Conservation (phyloP, 2,329 filamentous ascomycete species). For the Exserohilum rostratum region DNA sequence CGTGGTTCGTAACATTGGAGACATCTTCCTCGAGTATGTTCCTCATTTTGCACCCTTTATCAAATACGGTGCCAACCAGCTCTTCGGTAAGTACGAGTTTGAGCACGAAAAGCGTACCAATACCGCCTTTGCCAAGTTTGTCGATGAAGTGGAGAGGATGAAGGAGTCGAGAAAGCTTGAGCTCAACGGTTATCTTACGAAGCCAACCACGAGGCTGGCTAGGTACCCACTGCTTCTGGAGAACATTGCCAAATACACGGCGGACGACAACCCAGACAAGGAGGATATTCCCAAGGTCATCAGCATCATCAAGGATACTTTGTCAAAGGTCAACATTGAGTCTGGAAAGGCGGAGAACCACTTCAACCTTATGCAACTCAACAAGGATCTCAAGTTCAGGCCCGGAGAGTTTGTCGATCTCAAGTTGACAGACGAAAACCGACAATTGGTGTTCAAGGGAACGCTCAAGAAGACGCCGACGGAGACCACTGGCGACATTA, state of each 20-base stretch:
- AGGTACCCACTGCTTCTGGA: conserved; percentile 92
- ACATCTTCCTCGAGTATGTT: conserved; percentile 91
- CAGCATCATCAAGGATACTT: conserved; percentile 81
- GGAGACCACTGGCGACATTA: conserved; percentile 81
- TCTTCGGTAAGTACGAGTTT: conserved; percentile 97
- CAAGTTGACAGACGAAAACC: conserved; percentile 89
- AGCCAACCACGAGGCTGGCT: conserved; percentile 92
- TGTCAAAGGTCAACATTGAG: conserved; percentile 89
- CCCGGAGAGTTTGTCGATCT: conserved; percentile 90
- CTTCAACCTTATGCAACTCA: conserved; percentile 91
- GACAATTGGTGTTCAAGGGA: conserved; percentile 93
- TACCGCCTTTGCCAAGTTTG: conserved; percentile 83
- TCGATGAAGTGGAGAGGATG: conserved; percentile 92
- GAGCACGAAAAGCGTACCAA: conserved; percentile 93
- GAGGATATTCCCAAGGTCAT: conserved; percentile 91
- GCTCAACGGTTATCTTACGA: conserved; percentile 95
- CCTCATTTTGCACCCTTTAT: conserved; percentile 96
- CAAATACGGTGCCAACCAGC: conserved; percentile 90
- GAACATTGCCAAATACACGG: conserved; percentile 88
- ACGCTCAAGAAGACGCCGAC: conserved; percentile 90
- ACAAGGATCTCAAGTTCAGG: conserved; percentile 88
- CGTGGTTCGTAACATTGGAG: conserved; percentile 86
- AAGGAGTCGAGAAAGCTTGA: conserved; percentile 97
- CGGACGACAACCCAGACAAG: conserved; percentile 86
- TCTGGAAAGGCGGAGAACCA: conserved; percentile 97